Conservation (phyloP, 208 protist genomes). For the Polymyxa betae region DNA sequence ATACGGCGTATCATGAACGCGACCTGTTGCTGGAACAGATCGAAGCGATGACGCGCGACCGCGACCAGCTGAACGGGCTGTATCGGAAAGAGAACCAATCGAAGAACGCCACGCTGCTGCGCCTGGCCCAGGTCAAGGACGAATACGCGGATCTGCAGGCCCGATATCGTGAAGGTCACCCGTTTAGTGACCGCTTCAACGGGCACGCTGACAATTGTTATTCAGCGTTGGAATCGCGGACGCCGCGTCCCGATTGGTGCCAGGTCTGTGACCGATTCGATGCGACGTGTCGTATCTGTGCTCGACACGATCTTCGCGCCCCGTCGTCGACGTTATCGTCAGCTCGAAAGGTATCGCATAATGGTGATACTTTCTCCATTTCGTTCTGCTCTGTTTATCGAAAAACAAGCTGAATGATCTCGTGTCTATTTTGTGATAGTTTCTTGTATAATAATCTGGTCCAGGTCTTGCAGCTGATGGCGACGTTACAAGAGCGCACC, state of each 20-base stretch:
- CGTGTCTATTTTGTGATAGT: not conserved
- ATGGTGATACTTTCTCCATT: not conserved
- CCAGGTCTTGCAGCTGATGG: not conserved
- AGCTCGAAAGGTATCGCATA: not conserved
- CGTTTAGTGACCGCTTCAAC: no score
- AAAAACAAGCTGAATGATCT: not conserved
- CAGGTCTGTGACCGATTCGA: not conserved
- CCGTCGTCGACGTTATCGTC: not conserved
- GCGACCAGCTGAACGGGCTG: not conserved
- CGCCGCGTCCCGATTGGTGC: conserved; percentile 19
- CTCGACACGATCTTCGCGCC: not conserved
- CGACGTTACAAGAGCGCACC: not conserved
- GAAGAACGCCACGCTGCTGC: not conserved
- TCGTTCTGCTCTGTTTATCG: not conserved
- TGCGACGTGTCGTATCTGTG: not conserved
- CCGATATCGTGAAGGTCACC: not conserved
- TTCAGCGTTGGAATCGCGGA: not conserved
- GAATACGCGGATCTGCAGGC: not conserved
- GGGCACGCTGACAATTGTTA: not conserved
- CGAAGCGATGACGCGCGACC: not conserved
- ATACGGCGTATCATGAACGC: not conserved
- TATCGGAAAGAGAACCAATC: conserved; percentile 44
- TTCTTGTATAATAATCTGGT: not conserved
- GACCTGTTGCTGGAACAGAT: not conserved
- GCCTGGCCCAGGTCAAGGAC: conserved; percentile 2